phyloP scores from a whole-genome alignment of 2,329 filamentous ascomycete species.

The Arthrinium phaeospermum region DNA sequence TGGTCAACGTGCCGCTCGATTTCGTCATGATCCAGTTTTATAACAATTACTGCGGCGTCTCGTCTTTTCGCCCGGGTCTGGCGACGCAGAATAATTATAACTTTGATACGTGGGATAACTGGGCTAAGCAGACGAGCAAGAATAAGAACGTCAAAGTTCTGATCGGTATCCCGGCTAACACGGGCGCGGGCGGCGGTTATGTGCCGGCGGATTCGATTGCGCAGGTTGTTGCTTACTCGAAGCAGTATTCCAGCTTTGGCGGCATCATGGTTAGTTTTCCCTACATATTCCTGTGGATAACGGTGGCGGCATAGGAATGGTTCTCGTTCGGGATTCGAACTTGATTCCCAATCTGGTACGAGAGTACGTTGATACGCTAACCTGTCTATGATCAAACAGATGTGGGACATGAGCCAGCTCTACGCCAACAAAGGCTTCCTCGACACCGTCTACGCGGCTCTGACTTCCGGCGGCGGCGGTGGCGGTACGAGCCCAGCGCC shows the following conservation, averaged over 20 bases:
- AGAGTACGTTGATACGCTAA: no score
- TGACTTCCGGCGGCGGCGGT: constrained; percentile 29
- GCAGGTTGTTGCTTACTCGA: constrained; percentile 58
- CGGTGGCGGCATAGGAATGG: not conserved
- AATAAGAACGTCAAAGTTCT: constrained; percentile 68
- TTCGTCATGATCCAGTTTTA: constrained; percentile 71
- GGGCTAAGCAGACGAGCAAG: constrained; percentile 62
- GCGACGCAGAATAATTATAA: constrained; percentile 61
- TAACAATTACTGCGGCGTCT: constrained; percentile 70
- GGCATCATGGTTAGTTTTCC: constrained; percentile 60
- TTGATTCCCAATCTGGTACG: no score
- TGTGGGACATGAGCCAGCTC: constrained; percentile 71
- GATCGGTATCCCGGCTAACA: constrained; percentile 63
- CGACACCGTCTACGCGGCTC: constrained; percentile 45
- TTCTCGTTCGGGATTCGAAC: no score
- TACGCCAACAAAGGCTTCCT: constrained; percentile 65
- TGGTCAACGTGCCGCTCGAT: constrained; percentile 62
- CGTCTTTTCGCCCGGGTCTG: constrained; percentile 53
- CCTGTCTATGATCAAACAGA: no score
- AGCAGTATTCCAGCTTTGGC: constrained; percentile 64
- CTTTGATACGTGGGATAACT: constrained; percentile 68
- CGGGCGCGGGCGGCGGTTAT: constrained; percentile 63
- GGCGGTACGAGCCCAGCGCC: constrained; percentile 2
- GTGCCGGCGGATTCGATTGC: constrained; percentile 50
- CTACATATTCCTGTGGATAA: no score